A percentile compares a stretch with the other conserved stretches of the same genome.
Conservation (phyloP, 2,329 filamentous ascomycete species). For the Neonectria punicea region DNA sequence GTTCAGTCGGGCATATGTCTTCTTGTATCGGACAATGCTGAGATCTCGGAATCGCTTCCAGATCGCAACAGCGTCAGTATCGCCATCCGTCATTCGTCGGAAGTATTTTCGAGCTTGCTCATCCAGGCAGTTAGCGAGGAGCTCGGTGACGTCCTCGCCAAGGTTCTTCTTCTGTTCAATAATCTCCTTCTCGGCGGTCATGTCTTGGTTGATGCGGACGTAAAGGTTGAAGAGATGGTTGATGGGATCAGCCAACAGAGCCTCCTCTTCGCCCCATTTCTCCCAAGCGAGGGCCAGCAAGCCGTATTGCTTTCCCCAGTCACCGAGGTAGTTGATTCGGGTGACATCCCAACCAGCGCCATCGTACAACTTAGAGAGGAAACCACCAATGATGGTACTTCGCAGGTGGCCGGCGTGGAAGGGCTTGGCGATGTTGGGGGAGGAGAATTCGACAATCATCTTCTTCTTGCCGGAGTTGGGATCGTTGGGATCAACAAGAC, state of each 20-base stretch:
- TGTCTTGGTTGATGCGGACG: slow-evolving; percentile 78
- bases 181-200: slow-evolving; percentile 72
- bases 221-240: slow-evolving; percentile 87
- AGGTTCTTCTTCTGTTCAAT: slow-evolving; percentile 67
- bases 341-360: slow-evolving; percentile 77
- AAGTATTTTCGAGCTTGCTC: slow-evolving; percentile 81
- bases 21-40: slow-evolving; percentile 73
- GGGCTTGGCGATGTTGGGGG: slow-evolving; percentile 87
- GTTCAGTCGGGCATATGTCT: slow-evolving; percentile 76
- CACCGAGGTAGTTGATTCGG: slow-evolving; percentile 69
- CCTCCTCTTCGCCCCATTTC: slow-evolving; percentile 78
- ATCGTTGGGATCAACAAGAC: slow-evolving; percentile 70
- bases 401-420: slow-evolving; percentile 83
- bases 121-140: slow-evolving; percentile 70
- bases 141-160: slow-evolving; percentile 59
- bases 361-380: slow-evolving; percentile 78
- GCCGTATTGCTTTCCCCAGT: slow-evolving; percentile 46
- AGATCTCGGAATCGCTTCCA: slow-evolving; percentile 75
- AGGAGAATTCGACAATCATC: slow-evolving; percentile 83
- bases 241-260: slow-evolving; percentile 77
- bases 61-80: slow-evolving; percentile 66
- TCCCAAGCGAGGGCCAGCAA: slow-evolving; percentile 74
- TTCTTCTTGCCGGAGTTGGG: slow-evolving; percentile 70
- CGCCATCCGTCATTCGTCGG: slow-evolving; percentile 76
- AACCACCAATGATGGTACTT: slow-evolving; percentile 83